Evolutionary conservation across 306 rosid species (phyloP).

Genomic region (Cucurbita pepo): DNA sequence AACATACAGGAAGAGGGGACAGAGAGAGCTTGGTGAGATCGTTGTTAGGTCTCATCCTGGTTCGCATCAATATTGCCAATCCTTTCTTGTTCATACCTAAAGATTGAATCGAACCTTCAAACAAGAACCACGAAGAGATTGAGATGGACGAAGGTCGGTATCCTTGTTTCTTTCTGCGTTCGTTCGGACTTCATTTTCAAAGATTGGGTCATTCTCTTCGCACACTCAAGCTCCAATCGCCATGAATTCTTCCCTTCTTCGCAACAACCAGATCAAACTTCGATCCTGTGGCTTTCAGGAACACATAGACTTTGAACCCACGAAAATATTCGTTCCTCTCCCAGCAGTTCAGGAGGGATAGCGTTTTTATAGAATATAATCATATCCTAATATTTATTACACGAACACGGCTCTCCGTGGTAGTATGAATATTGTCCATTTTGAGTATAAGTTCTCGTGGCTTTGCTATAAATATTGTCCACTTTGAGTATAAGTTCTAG

Average conservation of each 20-base stretch:
- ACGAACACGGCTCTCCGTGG: too few relatives aligned
- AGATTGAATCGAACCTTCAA: neutral
- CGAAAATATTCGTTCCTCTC: neutral
- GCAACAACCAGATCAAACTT: neutral
- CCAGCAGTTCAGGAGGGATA: too few relatives aligned
- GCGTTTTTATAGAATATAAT: too few relatives aligned
- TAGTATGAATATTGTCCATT: too few relatives aligned
- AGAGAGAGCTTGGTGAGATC: conserved; percentile 33
- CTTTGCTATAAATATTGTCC: too few relatives aligned
- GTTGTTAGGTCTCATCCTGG: conserved; percentile 63
- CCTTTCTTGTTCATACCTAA: conserved; percentile 46
- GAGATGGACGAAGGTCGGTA: neutral
- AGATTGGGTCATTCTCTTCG: neutral
- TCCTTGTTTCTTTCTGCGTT: neutral
- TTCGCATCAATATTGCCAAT: conserved; percentile 68
- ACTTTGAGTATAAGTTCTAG: too few relatives aligned
- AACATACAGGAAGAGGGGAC: conserved; percentile 50
- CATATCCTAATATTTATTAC: too few relatives aligned
- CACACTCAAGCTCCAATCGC: neutral
- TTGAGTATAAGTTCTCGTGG: too few relatives aligned
- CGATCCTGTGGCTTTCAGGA: too few relatives aligned
- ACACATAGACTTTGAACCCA: neutral
- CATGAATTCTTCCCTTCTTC: neutral
- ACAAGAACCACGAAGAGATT: neutral
- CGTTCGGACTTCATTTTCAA: neutral